These are phyloP conservation scores for Suillus sp. DNA, from an alignment of 768 basidiomycete species.

Conservation along the genomic window DNA sequence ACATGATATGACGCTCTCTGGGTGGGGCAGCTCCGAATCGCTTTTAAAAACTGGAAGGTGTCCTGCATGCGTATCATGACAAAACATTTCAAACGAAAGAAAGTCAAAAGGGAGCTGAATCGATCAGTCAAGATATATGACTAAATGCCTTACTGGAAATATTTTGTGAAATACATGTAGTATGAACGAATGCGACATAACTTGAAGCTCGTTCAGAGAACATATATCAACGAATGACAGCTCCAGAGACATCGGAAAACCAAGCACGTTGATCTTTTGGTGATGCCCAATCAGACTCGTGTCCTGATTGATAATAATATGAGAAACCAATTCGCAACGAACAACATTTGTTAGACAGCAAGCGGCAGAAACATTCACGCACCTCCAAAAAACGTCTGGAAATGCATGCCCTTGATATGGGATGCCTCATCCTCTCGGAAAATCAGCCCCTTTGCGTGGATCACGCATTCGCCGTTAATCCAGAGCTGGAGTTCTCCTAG, in stretches of 20 bases:
- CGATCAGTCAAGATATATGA: background rate
- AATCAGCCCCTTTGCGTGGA: conserved; percentile 49
- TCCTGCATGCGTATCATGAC: background rate
- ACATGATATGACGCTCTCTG: background rate
- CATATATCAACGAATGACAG: conserved; percentile 27
- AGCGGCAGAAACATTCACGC: conserved; percentile 16
- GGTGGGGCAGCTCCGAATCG: background rate
- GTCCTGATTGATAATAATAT: conserved; percentile 38
- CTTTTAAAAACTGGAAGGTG: background rate
- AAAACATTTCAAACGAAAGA: background rate
- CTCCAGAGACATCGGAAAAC: conserved; percentile 59
- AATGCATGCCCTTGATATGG: conserved; percentile 67
- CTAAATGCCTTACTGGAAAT: background rate
- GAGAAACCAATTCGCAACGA: background rate
- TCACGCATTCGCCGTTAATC: conserved; percentile 61
- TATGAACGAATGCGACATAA: background rate
- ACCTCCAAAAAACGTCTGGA: conserved; percentile 83
- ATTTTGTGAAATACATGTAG: background rate
- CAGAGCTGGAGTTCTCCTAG: conserved; percentile 67
- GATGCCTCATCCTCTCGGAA: conserved; percentile 42
- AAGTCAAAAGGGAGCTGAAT: background rate
- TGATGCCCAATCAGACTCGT: conserved; percentile 59
- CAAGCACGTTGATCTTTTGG: conserved; percentile 59
- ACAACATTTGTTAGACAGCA: background rate
- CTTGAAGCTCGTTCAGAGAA: background rate